These are phyloP conservation scores for Lentinula sp. DNA, from an alignment of 768 basidiomycete species.

Conservation along the genomic window DNA sequence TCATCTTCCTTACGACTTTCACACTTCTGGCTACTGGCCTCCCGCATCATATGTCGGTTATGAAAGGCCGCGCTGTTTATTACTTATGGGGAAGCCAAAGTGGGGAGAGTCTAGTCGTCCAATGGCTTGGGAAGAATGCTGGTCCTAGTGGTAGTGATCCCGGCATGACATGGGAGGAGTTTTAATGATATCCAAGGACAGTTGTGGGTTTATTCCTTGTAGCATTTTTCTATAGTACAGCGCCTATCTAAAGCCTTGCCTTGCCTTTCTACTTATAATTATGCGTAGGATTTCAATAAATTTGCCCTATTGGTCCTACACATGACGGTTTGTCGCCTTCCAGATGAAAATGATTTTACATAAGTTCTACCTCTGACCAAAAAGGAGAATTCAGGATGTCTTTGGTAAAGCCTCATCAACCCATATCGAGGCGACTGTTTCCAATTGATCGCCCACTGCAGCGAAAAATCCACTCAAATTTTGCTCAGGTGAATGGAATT, in stretches of 20 bases:
- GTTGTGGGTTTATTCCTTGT: no score
- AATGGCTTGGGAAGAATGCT: slow-evolving; percentile 13
- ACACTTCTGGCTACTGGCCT: slow-evolving; percentile 48
- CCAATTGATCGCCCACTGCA: background rate
- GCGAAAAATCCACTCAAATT: slow-evolving; percentile 22
- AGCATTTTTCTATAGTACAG: no score
- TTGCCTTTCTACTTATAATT: no score
- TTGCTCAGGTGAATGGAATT: slow-evolving; percentile 49
- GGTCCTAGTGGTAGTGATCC: background rate
- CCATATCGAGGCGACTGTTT: background rate
- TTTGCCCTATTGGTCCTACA: no score
- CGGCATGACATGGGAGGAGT: background rate
- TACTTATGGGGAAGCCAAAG: slow-evolving; percentile 55
- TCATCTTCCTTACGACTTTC: slow-evolving; percentile 30
- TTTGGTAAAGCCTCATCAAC: slow-evolving; percentile 38
- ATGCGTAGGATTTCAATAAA: no score
- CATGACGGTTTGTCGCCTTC: no score
- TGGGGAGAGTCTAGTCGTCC: slow-evolving; percentile 18
- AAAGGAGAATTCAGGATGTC: slow-evolving; percentile 58
- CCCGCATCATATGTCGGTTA: slow-evolving; percentile 48
- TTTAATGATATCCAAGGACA: background rate
- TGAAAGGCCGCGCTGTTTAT: slow-evolving; percentile 50
- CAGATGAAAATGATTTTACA: no score
- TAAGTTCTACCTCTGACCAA: slow-evolving; percentile 14
- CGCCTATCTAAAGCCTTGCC: no score